Percentiles rank a stretch among this genome's conserved stretches.
These are phyloP conservation scores for Chrysosporium keratinophilum DNA, from an alignment of 2,329 filamentous ascomycete species.

Conservation along the genomic window DNA sequence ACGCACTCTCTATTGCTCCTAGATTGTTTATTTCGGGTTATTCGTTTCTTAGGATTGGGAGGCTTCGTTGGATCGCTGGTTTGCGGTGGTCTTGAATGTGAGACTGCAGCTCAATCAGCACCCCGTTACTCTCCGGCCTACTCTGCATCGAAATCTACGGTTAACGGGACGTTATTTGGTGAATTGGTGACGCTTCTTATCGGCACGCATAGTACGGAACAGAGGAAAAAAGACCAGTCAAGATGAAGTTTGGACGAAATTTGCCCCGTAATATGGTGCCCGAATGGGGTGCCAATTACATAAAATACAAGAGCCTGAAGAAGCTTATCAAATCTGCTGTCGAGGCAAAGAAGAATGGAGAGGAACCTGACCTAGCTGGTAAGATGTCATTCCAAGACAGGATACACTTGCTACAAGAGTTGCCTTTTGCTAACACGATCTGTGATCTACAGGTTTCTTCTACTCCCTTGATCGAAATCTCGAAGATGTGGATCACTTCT, in stretches of 20 bases:
- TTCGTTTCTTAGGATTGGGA: not conserved
- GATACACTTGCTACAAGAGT: slow-evolving; percentile 20
- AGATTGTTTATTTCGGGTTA: not conserved
- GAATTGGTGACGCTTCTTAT: not conserved
- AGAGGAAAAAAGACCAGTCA: slow-evolving; percentile 13
- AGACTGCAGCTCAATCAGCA: too few species aligned
- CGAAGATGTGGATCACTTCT: slow-evolving; percentile 92
- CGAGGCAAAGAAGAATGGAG: slow-evolving; percentile 55
- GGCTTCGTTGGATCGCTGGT: not conserved
- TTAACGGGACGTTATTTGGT: not conserved
- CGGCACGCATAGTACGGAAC: not conserved
- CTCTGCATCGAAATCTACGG: not conserved
- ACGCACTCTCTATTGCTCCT: not conserved
- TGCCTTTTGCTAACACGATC: not conserved
- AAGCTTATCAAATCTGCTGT: slow-evolving; percentile 79
- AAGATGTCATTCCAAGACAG: slow-evolving; percentile 36
- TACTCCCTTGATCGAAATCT: slow-evolving; percentile 93
- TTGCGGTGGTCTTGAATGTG: not conserved
- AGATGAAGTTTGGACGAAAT: slow-evolving; percentile 44
- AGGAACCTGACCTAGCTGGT: slow-evolving; percentile 84
- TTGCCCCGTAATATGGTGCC: slow-evolving; percentile 41
- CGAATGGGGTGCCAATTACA: slow-evolving; percentile 42
- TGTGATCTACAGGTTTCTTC: slow-evolving; percentile 71
- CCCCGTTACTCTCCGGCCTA: too few species aligned
- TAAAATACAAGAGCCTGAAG: slow-evolving; percentile 56